Evolutionary conservation across 148 eudicot genomes (phyloP), one percentile per base, ranked within the genome.

Genomic region (Cornus kousa): DNA sequence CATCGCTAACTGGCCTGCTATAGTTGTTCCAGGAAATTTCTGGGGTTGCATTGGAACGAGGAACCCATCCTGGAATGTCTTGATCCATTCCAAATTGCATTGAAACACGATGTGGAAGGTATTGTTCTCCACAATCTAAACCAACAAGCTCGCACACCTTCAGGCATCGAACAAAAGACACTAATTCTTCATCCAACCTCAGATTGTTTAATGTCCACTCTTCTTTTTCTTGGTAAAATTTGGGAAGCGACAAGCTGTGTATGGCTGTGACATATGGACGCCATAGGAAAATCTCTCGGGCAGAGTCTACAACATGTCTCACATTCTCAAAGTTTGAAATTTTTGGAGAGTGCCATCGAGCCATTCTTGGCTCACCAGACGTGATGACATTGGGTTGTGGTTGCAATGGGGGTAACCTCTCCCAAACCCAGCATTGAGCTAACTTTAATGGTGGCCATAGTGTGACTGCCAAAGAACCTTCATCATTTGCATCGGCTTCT

Each of bases 371-470:
- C 17, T 84, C 74, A 1, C 66, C 74, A 37, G 9, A 40, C 28
- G 9, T 17, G 5, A 72, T 43, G 28, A 5, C 1, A 39, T 70
- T 75, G 32, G 66, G 23, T 0, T n/a, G 57, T 0, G 87, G 87
- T 24, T 73, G 67, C 28, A 76, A 53, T 0, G 19, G 5, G 3
- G 80, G 67, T 40, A 89, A 89, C 69, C 87, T 83, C 85, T 89
- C 92, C 85, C 88, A 87, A 48, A 69, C 90, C 92, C 92, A 68
- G 2, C 57, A 19, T 50, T 50, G 66, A 6, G 70, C 67, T 37
- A 77, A 35, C 9, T 70, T 66, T 13, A 69, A 28, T 13, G 80
- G 74, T 7, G 74, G 33, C 46, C 23, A 69, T 4, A 68, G 13
- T 1, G 32, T 43, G 8, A 77, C 48, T 43, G 48, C 48, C 8